Evolutionary conservation across 2,329 filamentous ascomycete species (phyloP).

Genomic region (Pestalotiopsis fici): DNA sequence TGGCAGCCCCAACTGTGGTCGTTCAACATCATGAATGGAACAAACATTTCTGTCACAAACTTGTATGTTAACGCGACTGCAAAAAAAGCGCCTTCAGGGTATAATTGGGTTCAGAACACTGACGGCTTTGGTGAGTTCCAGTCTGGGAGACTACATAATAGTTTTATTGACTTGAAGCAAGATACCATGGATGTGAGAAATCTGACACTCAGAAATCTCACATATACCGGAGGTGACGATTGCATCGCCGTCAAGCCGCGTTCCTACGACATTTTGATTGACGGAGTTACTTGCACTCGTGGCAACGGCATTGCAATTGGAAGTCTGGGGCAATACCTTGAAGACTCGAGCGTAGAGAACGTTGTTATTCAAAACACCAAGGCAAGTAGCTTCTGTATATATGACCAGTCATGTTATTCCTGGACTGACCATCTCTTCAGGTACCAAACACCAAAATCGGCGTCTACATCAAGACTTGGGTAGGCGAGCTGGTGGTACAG

Average conservation of each 20-base stretch:
- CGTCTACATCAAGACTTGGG: slow-evolving; percentile 59
- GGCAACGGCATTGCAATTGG: slow-evolving; percentile 60
- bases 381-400: slow-evolving; percentile 37
- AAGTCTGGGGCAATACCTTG: slow-evolving; percentile 55
- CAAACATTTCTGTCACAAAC: slow-evolving; percentile 51
- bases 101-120: slow-evolving; percentile 59
- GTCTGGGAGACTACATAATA: not conserved
- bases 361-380: slow-evolving; percentile 45
- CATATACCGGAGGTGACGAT: slow-evolving; percentile 58
- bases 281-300: slow-evolving; percentile 46
- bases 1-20: slow-evolving; percentile 53
- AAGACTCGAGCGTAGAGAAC: slow-evolving; percentile 52
- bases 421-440: slow-evolving; percentile 16
- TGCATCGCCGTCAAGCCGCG: slow-evolving; percentile 59
- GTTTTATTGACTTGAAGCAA: not conserved
- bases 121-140: slow-evolving; percentile 45
- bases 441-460: not conserved
- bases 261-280: slow-evolving; percentile 49
- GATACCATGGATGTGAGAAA: slow-evolving; percentile 56
- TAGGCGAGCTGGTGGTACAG: slow-evolving; percentile 47
- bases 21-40: slow-evolving; percentile 60
- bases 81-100: slow-evolving; percentile 47
- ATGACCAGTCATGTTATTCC: not conserved
- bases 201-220: slow-evolving; percentile 48
- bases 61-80: slow-evolving; percentile 52